These are phyloP conservation scores for Zoysia japonica DNA, from an alignment of 176 grass and related monocot species.

Conservation along the genomic window DNA sequence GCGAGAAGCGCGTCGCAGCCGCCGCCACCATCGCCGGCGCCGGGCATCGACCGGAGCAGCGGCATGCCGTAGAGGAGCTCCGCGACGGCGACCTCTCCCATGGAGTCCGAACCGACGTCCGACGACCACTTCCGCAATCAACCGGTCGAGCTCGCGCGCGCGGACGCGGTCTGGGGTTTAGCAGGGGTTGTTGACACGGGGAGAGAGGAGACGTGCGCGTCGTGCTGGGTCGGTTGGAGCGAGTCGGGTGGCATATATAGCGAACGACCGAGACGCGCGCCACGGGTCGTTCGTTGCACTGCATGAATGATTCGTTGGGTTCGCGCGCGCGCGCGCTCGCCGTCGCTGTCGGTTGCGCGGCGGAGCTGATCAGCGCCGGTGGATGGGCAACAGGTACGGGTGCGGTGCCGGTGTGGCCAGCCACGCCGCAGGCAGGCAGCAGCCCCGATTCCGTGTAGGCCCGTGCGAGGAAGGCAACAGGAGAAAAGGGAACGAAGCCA, in stretches of 20 bases:
- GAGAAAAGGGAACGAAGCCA: background rate
- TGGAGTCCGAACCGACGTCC: background rate
- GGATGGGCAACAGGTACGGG: background rate
- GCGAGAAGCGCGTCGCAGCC: conserved; percentile 38
- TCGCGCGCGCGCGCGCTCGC: background rate
- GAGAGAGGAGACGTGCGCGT: background rate
- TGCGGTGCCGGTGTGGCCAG: conserved; percentile 10
- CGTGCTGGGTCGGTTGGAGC: conserved; percentile 22
- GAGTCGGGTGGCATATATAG: conserved; percentile 31
- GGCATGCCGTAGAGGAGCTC: conserved; percentile 44
- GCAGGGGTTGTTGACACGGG: background rate
- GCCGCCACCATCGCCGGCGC: background rate
- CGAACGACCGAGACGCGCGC: background rate
- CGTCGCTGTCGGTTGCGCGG: conserved; percentile 32
- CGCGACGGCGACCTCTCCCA: conserved; percentile 45
- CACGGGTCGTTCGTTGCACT: conserved; percentile 1
- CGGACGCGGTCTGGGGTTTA: background rate
- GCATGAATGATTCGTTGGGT: background rate
- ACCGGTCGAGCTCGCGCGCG: background rate
- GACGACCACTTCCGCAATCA: background rate
- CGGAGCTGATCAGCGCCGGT: background rate
- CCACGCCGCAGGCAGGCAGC: conserved; percentile 28
- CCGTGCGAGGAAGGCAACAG: background rate
- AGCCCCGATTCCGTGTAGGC: conserved; percentile 38
- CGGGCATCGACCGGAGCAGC: background rate